Evolutionary conservation across 176 grass and related monocot species (phyloP), one percentile per base, ranked within the genome.

Genomic region (Elaeis guineensis): DNA sequence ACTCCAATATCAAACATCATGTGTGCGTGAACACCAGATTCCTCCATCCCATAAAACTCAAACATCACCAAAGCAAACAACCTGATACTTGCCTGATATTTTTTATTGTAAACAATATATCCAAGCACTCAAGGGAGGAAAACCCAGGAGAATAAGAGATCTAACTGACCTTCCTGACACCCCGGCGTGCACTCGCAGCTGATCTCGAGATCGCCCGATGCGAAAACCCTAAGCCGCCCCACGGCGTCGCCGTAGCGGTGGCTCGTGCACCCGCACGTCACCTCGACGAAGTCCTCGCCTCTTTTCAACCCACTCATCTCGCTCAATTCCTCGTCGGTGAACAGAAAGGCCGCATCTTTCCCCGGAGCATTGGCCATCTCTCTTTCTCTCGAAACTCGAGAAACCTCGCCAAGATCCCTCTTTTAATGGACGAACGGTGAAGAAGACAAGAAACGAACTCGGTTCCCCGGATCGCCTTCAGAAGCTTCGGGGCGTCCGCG

Each of bases 231-330:
- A 73, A 97, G 93, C 26, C 81, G 79, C 14, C 93, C 93, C 7
- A 89, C 87, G 22, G 93, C 93, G 63, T 97, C 93, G 39, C 93
- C 93, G 59, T 97, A 97, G 54, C 87, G 93, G 76, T 82, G 93
- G 78, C 93, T 97, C 64, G 93, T 97, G 81, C 92, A 97, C 55
- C 92, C 92, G 68, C 92, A 97, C 71, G 79, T 91, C 61, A 97
- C 71, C 78, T 97, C 78, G 25, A 97, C 73, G 63, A 73, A 91
- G 58, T 82, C 76, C 57, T 72, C 63, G 56, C 83, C 75, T 60
- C 49, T 21, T 65, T 80, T 86, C 72, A 80, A 35, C 44, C 87
- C 92, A 58, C 81, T 97, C 81, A 97, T 57, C 21, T 79, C 87
- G 76, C 65, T 71, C 64, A 97, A 72, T 66, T 97, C 87, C 69